Base-by-base conservation (phyloP, 2,329 filamentous ascomycete genomes). In the Cladosporium sp. region DNA sequence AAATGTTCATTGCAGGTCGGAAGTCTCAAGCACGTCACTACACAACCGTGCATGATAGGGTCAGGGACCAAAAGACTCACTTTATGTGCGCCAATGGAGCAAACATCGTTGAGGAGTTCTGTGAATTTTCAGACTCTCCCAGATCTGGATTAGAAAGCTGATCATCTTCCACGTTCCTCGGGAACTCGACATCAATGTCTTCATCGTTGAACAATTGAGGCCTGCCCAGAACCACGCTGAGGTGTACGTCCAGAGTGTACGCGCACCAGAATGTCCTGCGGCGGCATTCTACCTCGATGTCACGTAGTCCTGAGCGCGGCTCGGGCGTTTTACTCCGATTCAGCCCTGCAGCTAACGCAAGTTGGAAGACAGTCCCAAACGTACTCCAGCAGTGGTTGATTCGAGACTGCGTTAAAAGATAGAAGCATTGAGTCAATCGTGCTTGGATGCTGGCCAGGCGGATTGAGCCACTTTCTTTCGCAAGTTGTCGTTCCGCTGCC, bases 341-440 rank as follows among this genome's bases (percentile, higher is more conserved):
- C 18, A 71, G 42, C 6, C 69, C 69, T 1, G 70, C 56, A 0
- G 62, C 63, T 54, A 69, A 64, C 19, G 66, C 56, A 3, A 71
- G 54, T 45, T 71, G 69, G 4, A 67, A 58, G 0, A 62, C 62
- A 1, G 63, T 68, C 4, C 69, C 69, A 41, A 71, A 66, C 0
- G 59, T 61, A 43, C 66, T 70, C 68, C 69, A 70, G 1, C 62
- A 62, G 43, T 67, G 61, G 42, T 68, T 69, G 2, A 65, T 62
- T 18, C 68, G 59, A 6, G 65, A 68, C 3, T 66, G 64, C n/a
- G 64, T 61, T 15, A 72, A 51, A 12, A 71, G 55, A 44, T 69
- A 70, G 4, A 70, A 66, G 47, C 69, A 72, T 42, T 66, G 64
- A 4, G 64, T 66, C 13, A 73, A 56, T 8, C 71, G 63, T 36